Conservation (phyloP, 176 grass and related monocot genomes). For the Avena eriantha region DNA sequence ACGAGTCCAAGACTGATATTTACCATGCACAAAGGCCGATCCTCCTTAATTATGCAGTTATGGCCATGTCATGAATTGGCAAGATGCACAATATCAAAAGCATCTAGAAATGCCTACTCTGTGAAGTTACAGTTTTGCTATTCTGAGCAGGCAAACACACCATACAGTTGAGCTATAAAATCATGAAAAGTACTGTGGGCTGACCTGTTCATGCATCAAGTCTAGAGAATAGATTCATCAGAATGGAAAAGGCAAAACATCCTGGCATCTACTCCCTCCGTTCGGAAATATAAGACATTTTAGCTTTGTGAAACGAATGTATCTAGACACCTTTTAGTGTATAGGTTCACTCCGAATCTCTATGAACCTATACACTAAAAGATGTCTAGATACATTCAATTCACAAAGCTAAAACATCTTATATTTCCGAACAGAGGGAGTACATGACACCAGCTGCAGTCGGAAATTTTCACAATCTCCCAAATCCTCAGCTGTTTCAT, state of each 20-base stretch:
- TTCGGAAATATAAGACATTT: no score
- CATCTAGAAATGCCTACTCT: background rate
- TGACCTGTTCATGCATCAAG: conserved; percentile 21
- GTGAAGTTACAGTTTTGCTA: background rate
- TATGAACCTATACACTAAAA: no score
- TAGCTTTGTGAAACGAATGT: no score
- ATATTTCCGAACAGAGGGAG: no score
- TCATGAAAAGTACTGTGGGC: conserved; percentile 3
- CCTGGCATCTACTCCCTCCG: conserved; percentile 5
- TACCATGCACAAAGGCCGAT: conserved; percentile 2
- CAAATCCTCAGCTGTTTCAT: conserved; percentile 1
- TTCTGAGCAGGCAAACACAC: background rate
- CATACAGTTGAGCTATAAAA: conserved; percentile 22
- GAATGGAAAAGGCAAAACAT: conserved; percentile 20
- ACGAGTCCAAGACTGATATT: conserved; percentile 1
- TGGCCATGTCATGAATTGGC: conserved; percentile 12
- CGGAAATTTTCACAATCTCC: conserved; percentile 7
- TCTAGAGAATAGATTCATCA: conserved; percentile 14
- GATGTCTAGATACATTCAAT: no score
- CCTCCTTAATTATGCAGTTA: conserved; percentile 11
- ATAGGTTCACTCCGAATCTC: no score
- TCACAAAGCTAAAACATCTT: no score
- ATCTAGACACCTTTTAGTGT: no score
- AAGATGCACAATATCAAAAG: conserved; percentile 20
- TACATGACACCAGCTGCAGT: conserved; percentile 19